phyloP scores from a whole-genome alignment of 2,329 filamentous ascomycete genomes.

The Arthrobotrys sphaeroides region DNA sequence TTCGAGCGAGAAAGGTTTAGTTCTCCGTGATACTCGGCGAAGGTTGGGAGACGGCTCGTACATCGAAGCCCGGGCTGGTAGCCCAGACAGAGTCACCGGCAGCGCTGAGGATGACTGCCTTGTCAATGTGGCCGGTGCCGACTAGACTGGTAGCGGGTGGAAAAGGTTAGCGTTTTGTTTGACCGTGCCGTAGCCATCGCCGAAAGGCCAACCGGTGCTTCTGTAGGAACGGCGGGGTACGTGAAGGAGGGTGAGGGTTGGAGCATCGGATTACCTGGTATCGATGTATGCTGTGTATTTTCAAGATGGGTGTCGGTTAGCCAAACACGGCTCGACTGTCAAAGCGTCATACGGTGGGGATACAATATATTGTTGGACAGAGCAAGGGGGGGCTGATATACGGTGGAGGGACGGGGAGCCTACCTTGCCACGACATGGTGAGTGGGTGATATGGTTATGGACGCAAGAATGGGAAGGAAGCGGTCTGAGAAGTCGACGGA shows the following conservation, averaged over 20 bases:
- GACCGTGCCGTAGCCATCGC: neutral
- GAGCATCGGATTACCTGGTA: constrained; percentile 26
- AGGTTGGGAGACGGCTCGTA: constrained; percentile 62
- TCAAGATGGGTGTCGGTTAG: constrained; percentile 6
- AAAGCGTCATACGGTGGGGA: neutral
- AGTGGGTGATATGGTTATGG: constrained; percentile 11
- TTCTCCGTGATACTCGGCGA: constrained; percentile 34
- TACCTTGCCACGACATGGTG: constrained; percentile 59
- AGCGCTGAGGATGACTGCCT: constrained; percentile 82
- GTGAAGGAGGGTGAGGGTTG: neutral
- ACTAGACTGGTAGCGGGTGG: constrained; percentile 72
- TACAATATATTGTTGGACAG: neutral
- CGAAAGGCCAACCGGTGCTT: neutral
- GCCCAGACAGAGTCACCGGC: constrained; percentile 86
- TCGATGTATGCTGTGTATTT: constrained; percentile 35
- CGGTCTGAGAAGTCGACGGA: constrained; percentile 46
- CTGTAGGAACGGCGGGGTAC: neutral
- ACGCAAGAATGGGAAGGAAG: constrained; percentile 1
- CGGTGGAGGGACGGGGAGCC: neutral
- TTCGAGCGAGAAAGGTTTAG: neutral
- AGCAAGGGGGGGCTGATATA: neutral
- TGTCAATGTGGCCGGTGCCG: constrained; percentile 79
- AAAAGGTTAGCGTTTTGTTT: neutral
- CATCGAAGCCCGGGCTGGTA: constrained; percentile 73
- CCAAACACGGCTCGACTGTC: neutral